A percentile compares a stretch with the other conserved stretches of the same genome.
These are phyloP conservation scores for Rhododendron henanense DNA, from an alignment of 148 eudicot genomes.

Conservation along the genomic window DNA sequence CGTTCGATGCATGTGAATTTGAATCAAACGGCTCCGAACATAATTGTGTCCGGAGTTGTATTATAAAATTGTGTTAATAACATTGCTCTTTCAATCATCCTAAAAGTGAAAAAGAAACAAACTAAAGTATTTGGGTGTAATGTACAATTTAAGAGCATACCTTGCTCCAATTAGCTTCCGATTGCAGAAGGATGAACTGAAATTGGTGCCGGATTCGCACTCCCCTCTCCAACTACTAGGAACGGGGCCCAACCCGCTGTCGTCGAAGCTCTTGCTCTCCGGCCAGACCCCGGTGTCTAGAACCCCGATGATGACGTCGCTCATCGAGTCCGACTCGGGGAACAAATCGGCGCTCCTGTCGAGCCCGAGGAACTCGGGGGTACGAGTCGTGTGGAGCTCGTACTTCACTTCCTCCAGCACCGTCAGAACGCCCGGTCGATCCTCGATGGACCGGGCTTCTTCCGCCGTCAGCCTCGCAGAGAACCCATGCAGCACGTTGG, in stretches of 20 bases:
- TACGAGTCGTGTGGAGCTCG: conserved; percentile 47
- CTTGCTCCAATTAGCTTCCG: conserved; percentile 46
- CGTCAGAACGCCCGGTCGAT: conserved; percentile 30
- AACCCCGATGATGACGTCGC: conserved; percentile 42
- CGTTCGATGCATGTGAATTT: too few relatives aligned
- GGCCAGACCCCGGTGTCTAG: conserved; percentile 53
- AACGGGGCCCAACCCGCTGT: conserved; percentile 34
- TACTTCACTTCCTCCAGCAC: conserved; percentile 35
- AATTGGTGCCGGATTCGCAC: conserved; percentile 40
- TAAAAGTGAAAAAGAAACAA: neutral
- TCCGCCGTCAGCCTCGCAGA: conserved; percentile 28
- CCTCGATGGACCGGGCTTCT: conserved; percentile 21
- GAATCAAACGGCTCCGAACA: too few relatives aligned
- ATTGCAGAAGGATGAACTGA: conserved; percentile 32
- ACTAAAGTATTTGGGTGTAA: neutral
- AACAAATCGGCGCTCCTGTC: conserved; percentile 26
- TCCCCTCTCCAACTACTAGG: conserved; percentile 40
- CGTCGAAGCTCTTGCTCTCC: conserved; percentile 40
- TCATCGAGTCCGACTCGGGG: conserved; percentile 23
- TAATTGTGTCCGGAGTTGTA: too few relatives aligned
- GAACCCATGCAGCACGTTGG: conserved; percentile 40
- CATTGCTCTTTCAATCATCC: too few relatives aligned
- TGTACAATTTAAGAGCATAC: neutral
- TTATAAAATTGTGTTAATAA: too few relatives aligned
- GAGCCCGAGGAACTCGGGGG: conserved; percentile 41